Conservation (phyloP, 208 protist genomes). For the Acanthamoeba healyi region DNA sequence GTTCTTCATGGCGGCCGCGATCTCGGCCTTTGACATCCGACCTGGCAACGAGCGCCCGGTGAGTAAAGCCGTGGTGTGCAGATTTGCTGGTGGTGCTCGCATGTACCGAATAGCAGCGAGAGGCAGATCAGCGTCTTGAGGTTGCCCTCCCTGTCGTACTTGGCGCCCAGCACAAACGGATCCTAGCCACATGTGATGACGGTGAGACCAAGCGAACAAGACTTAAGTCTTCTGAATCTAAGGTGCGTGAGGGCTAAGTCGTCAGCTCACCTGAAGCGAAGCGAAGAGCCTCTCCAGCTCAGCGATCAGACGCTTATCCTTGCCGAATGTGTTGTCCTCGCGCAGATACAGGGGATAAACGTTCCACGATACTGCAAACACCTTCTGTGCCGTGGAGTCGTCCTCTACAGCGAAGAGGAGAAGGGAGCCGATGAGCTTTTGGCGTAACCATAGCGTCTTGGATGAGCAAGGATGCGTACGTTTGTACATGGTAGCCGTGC, state of each 20-base stretch:
- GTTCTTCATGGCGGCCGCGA: neutral
- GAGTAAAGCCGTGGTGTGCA: too few species aligned
- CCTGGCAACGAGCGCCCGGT: too few species aligned
- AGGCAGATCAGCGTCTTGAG: slow-evolving; percentile 39
- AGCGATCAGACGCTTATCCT: neutral
- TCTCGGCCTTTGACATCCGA: neutral
- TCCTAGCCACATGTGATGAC: neutral
- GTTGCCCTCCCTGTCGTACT: slow-evolving; percentile 52
- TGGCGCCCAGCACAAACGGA: slow-evolving; percentile 33
- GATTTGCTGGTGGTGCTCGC: too few species aligned
- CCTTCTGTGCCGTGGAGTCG: neutral
- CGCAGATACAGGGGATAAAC: slow-evolving; percentile 16
- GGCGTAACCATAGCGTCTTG: too few species aligned
- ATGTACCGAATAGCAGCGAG: neutral
- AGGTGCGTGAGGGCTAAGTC: neutral
- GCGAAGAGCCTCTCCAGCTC: neutral
- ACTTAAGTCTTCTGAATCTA: neutral
- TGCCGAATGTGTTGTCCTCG: neutral
- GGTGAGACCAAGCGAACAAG: neutral
- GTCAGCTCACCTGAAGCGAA: neutral
- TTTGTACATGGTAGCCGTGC: neutral
- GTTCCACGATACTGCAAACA: slow-evolving; percentile 39
- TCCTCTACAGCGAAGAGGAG: too few species aligned
- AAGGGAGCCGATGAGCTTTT: too few species aligned
- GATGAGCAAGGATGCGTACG: too few species aligned